Evolutionary conservation across 1,139 yeast genomes (phyloP).

Genomic region (Ashbya aceris): DNA sequence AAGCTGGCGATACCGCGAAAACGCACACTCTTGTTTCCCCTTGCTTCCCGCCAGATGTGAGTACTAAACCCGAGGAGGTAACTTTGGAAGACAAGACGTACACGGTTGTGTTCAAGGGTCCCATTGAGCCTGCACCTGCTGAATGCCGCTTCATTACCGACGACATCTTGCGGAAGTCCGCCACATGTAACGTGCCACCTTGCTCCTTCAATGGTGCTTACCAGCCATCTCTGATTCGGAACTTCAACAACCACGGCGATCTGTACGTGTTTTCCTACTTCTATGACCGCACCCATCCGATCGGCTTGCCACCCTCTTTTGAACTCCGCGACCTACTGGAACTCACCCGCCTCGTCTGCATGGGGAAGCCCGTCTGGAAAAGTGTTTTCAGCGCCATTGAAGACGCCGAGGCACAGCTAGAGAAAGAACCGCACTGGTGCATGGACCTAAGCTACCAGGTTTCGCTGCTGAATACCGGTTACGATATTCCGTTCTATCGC

Average conservation of each 20-base stretch:
- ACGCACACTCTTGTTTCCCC: slow-evolving; percentile 56
- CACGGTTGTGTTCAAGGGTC: slow-evolving; percentile 66
- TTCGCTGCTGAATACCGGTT: slow-evolving; percentile 85
- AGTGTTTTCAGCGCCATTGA: slow-evolving; percentile 48
- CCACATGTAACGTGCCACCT: slow-evolving; percentile 61
- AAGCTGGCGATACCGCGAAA: slow-evolving; percentile 35
- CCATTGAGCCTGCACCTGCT: slow-evolving; percentile 47
- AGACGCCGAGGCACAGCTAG: slow-evolving; percentile 57
- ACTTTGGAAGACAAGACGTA: slow-evolving; percentile 43
- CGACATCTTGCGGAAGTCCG: slow-evolving; percentile 70
- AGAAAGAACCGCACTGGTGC: slow-evolving; percentile 88
- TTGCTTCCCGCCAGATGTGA: slow-evolving; percentile 73
- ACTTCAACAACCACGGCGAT: slow-evolving; percentile 63
- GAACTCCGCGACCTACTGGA: slow-evolving; percentile 76
- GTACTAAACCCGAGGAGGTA: slow-evolving; percentile 48
- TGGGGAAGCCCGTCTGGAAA: slow-evolving; percentile 68
- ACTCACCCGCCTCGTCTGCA: slow-evolving; percentile 75
- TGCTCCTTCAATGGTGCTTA: slow-evolving; percentile 96
- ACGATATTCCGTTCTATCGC: slow-evolving; percentile 83
- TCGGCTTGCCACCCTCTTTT: slow-evolving; percentile 90
- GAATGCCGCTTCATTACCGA: slow-evolving; percentile 87
- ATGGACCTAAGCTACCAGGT: slow-evolving; percentile 83
- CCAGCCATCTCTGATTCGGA: slow-evolving; percentile 78
- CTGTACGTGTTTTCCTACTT: slow-evolving; percentile 87
- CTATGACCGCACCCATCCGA: slow-evolving; percentile 86